Base-by-base conservation (phyloP, 164 flowering plant species). In the Nymphaea colorata region DNA sequence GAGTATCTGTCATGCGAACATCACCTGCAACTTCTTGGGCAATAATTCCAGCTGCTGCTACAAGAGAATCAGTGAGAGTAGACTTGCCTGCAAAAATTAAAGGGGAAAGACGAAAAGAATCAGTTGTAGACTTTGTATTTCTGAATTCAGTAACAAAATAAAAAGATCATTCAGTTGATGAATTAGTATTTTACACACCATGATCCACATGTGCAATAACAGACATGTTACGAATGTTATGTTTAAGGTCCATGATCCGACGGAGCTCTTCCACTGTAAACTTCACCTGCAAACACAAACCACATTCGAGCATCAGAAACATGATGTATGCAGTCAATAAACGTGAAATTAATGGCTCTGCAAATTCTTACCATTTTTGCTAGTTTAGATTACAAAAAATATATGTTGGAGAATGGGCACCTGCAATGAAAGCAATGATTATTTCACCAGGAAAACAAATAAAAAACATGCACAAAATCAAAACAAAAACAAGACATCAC, bases 1-100 rank as follows among this genome's bases (percentile, higher is more conserved):
- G 79, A 2, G 79, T 77, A 64, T 74, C 77, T 16, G 79, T 77
- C 79, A 77, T 74, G 59, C 79, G 65, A 47, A 77, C 79, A 71
- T 77, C 80, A 16, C 80, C 77, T 12, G 88, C 86, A 71, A 79
- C 83, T 68, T 82, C 88, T 70, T 85, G 88, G 3, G 86, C 88
- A 70, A 84, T 84, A 76, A 84, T 84, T 4, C 75, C 72, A 42
- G 78, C 78, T 15, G 78, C 75, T 25, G 75, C 78, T 17, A 76
- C 88, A 62, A 82, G 82, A 42, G 85, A 81, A 62, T 84, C 88
- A 3, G 88, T 84, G 42, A 82, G 88, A 0, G 88, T 82, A 4
- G 88, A 82, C 59, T 82, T 82, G 45, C 88, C 88, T 84, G 80
- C 65, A 41, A 64, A 2, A 18, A 64, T 64, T 4, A 15, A 41